Evolutionary conservation across 495 filamentous ascomycete species (phyloP).

Genomic region (Aspergillus saccharolyticus): DNA sequence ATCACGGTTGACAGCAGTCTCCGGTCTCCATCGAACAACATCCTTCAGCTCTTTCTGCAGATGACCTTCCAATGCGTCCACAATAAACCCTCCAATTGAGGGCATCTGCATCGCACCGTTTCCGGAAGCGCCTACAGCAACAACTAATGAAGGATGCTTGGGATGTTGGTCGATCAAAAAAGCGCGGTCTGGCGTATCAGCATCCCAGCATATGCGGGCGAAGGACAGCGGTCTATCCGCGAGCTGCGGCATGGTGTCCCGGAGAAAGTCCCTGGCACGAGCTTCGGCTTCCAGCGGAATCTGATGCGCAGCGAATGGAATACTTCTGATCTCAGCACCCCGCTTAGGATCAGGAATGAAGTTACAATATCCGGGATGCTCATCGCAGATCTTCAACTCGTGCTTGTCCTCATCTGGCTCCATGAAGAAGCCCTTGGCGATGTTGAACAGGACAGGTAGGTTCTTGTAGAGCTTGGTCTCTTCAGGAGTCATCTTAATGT

Average conservation of each 20-base stretch:
- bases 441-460: constrained; percentile 48
- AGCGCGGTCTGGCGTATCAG: constrained; percentile 48
- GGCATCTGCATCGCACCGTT: constrained; percentile 50
- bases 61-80: constrained; percentile 40
- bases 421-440: constrained; percentile 52
- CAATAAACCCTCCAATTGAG: constrained; percentile 43
- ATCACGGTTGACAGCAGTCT: constrained; percentile 41
- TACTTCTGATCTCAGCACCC: constrained; percentile 24
- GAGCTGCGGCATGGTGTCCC: constrained; percentile 48
- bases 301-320: constrained; percentile 45
- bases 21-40: constrained; percentile 48
- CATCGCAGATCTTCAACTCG: constrained; percentile 53
- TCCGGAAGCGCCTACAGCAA: constrained; percentile 48
- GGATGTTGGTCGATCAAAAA: constrained; percentile 46
- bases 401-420: constrained; percentile 47
- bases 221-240: constrained; percentile 42
- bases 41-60: constrained; percentile 34
- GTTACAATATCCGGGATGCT: constrained; percentile 53
- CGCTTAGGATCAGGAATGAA: constrained; percentile 22
- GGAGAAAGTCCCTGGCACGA: constrained; percentile 38
- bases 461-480: constrained; percentile 39
- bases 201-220: constrained; percentile 51
- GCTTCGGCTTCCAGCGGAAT: constrained; percentile 43
- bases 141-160: constrained; percentile 33
- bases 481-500: constrained; percentile 43